Conservation (phyloP, 306 rosid species). For the Acacia acuminata region DNA sequence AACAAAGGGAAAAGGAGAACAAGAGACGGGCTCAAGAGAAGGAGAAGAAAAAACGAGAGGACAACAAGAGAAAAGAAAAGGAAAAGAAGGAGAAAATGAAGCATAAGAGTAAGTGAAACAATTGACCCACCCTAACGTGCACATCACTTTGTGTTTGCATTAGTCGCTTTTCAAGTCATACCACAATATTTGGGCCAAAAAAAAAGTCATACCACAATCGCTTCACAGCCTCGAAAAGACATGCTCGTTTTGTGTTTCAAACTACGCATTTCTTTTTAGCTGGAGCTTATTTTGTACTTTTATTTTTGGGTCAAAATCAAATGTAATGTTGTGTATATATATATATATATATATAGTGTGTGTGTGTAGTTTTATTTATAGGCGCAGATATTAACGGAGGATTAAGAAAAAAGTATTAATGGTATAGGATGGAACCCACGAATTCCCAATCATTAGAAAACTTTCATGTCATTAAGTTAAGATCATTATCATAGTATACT, state of each 20-base stretch:
- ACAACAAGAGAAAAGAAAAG: not conserved
- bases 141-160: not conserved
- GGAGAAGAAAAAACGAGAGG: not conserved
- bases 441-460: too few species aligned
- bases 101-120: not conserved
- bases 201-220: not conserved
- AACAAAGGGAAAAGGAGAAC: not conserved
- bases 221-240: not conserved
- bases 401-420: too few species aligned
- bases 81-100: conserved; percentile 9
- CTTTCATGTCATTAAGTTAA: too few species aligned
- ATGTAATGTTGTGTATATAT: not conserved
- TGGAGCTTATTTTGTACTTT: not conserved
- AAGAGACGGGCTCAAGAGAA: not conserved
- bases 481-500: too few species aligned
- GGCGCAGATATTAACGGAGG: too few species aligned
- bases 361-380: too few species aligned
- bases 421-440: too few species aligned
- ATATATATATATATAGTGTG: not conserved
- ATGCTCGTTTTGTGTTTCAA: not conserved
- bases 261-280: not conserved
- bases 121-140: not conserved
- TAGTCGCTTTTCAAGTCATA: not conserved
- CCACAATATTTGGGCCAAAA: too few species aligned
- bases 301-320: not conserved